phyloP scores from a whole-genome alignment of 371 early-diverging fungal species.

The Parasitella parasitica region DNA sequence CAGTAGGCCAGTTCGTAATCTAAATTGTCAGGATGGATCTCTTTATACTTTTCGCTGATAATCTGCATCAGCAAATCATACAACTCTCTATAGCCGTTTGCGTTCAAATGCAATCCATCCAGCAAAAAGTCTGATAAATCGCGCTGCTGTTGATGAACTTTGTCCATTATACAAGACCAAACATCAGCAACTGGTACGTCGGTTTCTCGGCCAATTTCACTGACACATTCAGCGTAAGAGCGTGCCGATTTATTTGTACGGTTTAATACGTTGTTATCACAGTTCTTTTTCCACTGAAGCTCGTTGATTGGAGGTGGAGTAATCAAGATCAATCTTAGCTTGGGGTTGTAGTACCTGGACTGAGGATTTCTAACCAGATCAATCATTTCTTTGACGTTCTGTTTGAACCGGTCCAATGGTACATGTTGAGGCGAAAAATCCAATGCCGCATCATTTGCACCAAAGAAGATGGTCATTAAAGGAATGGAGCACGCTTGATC shows the following conservation, averaged over 20 bases:
- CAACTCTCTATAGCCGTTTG: conserved; percentile 53
- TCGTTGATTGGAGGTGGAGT: conserved; percentile 78
- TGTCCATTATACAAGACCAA: conserved; percentile 56
- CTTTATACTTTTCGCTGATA: conserved; percentile 30
- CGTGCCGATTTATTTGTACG: conserved; percentile 47
- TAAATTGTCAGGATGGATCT: conserved; percentile 42
- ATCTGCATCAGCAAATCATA: conserved; percentile 32
- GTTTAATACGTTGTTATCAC: conserved; percentile 33
- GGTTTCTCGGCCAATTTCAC: conserved; percentile 46
- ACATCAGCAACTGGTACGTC: conserved; percentile 54
- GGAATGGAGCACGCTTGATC: conserved; percentile 36
- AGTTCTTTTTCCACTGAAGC: conserved; percentile 46
- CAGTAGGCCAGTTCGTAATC: conserved; percentile 33
- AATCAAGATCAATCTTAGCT: conserved; percentile 64
- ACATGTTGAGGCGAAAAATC: conserved; percentile 63
- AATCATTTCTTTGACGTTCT: conserved; percentile 62
- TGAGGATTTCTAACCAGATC: conserved; percentile 44
- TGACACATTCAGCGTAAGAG: conserved; percentile 62
- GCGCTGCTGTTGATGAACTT: conserved; percentile 2
- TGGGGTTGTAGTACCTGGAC: conserved; percentile 57
- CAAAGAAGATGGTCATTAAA: conserved; percentile 76
- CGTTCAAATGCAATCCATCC: conserved; percentile 72
- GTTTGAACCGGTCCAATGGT: conserved; percentile 57
- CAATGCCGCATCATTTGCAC: conserved; percentile 81
- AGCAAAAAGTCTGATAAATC: conserved; percentile 40